phyloP scores from a whole-genome alignment of 1,139 yeast species.

The Yamadazyma diddensiae region DNA sequence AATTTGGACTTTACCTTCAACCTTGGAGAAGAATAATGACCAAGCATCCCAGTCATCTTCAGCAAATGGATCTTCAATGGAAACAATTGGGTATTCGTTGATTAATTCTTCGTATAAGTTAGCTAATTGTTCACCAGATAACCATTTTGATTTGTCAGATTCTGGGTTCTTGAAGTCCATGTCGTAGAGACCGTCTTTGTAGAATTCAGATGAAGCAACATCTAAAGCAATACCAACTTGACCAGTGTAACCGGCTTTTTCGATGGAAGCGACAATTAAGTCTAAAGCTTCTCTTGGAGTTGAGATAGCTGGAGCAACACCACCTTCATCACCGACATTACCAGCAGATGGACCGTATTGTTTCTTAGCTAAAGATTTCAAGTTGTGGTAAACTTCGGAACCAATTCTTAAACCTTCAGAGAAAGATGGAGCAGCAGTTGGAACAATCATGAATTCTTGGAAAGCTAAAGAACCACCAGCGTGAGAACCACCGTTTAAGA shows the following conservation, averaged over 20 bases:
- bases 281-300: slow-evolving; percentile 95
- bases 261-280: slow-evolving; percentile 83
- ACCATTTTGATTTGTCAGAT: slow-evolving; percentile 85
- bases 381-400: slow-evolving; percentile 93
- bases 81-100: slow-evolving; percentile 91
- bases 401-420: slow-evolving; percentile 93
- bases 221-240: slow-evolving; percentile 87
- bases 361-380: slow-evolving; percentile 87
- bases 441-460: slow-evolving; percentile 99
- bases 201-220: slow-evolving; percentile 95
- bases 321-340: slow-evolving; percentile 99
- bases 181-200: slow-evolving; percentile 93
- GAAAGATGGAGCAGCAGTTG: slow-evolving; percentile 83
- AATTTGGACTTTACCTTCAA: slow-evolving; percentile 72
- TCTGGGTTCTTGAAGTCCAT: slow-evolving; percentile 95
- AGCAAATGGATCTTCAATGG: slow-evolving; percentile 96
- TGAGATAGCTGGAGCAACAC: slow-evolving; percentile 95
- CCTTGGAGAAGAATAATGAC: slow-evolving; percentile 74
- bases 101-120: slow-evolving; percentile 74
- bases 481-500: slow-evolving; percentile 97
- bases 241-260: slow-evolving; percentile 90
- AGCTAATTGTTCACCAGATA: slow-evolving; percentile 83
- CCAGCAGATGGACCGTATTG: slow-evolving; percentile 96
- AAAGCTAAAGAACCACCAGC: slow-evolving; percentile 98
- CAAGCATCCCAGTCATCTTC: slow-evolving; percentile 99